A percentile compares a stretch with the other conserved stretches of the same genome.
These are phyloP conservation scores for Ceraceosorus guamensis DNA, from an alignment of 1,284 basidiomycete species.

Conservation along the genomic window DNA sequence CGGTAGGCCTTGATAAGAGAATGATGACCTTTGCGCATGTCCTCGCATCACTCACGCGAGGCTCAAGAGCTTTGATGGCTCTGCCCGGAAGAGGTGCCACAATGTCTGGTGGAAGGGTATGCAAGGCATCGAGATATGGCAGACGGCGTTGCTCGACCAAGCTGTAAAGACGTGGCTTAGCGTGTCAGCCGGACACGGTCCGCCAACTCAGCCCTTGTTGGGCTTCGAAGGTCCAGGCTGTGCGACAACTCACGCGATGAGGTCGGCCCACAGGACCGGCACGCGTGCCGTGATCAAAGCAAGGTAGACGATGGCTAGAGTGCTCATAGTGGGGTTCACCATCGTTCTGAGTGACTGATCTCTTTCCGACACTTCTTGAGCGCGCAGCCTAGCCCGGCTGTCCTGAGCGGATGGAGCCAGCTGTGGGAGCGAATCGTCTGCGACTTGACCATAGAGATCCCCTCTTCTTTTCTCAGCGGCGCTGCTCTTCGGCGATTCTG, in stretches of 20 bases:
- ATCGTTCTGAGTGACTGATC: not conserved
- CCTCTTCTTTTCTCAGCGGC: not conserved
- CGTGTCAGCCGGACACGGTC: not conserved
- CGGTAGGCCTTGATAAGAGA: too few species aligned
- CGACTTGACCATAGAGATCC: too few species aligned
- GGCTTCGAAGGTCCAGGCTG: too few species aligned
- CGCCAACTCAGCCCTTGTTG: too few species aligned
- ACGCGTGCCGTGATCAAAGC: constrained; percentile 26
- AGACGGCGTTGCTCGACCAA: constrained; percentile 68
- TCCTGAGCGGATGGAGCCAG: not conserved
- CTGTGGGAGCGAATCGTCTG: not conserved
- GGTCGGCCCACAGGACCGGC: constrained; percentile 28
- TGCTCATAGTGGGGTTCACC: not conserved
- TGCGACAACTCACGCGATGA: constrained; percentile 12
- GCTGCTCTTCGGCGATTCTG: not conserved
- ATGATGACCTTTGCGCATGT: not conserved
- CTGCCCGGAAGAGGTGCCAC: constrained; percentile 60
- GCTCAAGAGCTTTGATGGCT: not conserved
- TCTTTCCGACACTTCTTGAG: not conserved
- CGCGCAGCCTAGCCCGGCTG: not conserved
- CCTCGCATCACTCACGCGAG: constrained; percentile 1
- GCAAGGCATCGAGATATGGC: constrained; percentile 71
- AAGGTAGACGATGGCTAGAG: constrained; percentile 26
- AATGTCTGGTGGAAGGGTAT: constrained; percentile 62
- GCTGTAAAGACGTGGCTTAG: constrained; percentile 5